Percentiles rank a stretch among this genome's conserved stretches.
These are phyloP conservation scores for Ricinus communis DNA, from an alignment of 345 rosid genomes.

Conservation along the genomic window DNA sequence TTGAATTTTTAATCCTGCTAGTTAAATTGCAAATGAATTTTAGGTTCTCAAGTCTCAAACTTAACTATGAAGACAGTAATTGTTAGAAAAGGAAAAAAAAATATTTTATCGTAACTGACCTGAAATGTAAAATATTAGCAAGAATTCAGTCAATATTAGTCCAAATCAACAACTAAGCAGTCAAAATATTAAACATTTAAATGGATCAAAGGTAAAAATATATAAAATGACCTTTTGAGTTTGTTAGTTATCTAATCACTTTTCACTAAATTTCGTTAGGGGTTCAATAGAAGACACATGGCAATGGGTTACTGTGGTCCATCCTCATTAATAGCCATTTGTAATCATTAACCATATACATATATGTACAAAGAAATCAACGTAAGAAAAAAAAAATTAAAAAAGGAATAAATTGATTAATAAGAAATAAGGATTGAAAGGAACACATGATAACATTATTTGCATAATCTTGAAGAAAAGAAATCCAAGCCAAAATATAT, in stretches of 20 bases:
- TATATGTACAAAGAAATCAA: no score
- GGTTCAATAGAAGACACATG: background rate
- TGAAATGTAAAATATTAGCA: no score
- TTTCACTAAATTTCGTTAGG: background rate
- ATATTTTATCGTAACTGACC: no score
- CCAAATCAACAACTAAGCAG: no score
- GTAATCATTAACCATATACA: background rate
- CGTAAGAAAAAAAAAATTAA: no score
- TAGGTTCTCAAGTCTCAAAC: no score
- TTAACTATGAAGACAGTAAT: no score
- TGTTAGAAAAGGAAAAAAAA: no score
- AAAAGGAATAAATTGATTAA: background rate
- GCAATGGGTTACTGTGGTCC: background rate
- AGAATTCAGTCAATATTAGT: no score
- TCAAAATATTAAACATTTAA: no score
- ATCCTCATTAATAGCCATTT: background rate
- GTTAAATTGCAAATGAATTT: no score
- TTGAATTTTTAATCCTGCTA: no score
- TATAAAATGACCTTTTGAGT: background rate
- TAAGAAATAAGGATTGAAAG: background rate
- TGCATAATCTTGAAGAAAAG: background rate
- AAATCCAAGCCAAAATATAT: slow-evolving; percentile 9
- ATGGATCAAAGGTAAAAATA: background rate
- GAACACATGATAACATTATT: background rate
- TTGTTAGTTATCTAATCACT: background rate